Evolutionary conservation across 495 filamentous ascomycete genomes (phyloP), one percentile per base, ranked within the genome.

Genomic region (Penicillium flavigenum): DNA sequence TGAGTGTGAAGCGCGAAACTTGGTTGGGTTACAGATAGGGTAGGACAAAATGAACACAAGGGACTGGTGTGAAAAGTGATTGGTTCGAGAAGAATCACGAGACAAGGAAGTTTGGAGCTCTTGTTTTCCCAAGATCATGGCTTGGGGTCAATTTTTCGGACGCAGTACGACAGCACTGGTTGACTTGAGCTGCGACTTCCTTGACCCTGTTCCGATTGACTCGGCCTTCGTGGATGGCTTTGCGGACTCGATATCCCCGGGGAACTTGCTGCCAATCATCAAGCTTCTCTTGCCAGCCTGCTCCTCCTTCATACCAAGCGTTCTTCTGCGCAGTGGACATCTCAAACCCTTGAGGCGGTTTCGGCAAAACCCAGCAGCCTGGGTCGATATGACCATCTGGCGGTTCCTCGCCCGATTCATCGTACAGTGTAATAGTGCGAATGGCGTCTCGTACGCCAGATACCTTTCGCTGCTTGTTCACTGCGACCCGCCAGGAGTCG

Each of bases 241-340:
- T 79, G 34, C 54, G 67, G 29, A 77, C 51, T 24, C 71, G 72
- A 60, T 76, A 76, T 14, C 71, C 70, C 11, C 66, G 64, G 17
- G 59, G 63, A 22, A 76, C 65, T 27, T 62, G 64, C 61, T 75
- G 70, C 76, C 75, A 79, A 29, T 78, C 72, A 8, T 70, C 62
- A 1, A 78, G 60, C 42, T 59, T 76, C 49, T 77, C 76, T 51
- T 77, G 75, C 72, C 73, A 77, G 12, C 73, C 75, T 3, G 69
- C 59, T 3, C 72, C 76, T 54, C 74, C 72, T 52, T 78, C 73
- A 42, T 77, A 79, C 63, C 72, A 78, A 7, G 65, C 64, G 11
- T 70, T 64, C 51, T 61, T 63, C 47, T 79, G 74, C 19, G 63
- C 64, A 12, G 59, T 67, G 1, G 75, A 75, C 55, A 75, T 62